Evolutionary conservation across 495 filamentous ascomycete species (phyloP), one percentile per base, ranked within the genome.

Genomic region (Aspergillus bertholletiae): DNA sequence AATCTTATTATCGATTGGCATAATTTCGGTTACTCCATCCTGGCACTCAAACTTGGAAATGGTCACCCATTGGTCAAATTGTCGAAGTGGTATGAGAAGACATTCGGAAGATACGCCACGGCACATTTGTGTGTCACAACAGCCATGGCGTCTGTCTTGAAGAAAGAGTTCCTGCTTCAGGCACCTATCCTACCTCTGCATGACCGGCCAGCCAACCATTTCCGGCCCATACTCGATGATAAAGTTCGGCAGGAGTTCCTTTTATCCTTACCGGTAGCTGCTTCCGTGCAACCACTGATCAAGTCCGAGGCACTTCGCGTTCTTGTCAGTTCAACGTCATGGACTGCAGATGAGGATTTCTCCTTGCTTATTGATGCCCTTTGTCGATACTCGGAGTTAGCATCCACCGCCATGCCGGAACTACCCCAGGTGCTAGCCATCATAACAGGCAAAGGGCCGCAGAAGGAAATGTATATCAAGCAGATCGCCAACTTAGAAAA

Each of bases 281-380:
- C 63, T 7, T 69, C 74, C n/a, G 69, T 84, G 34, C 78, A 82
- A n/a, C 63, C 75, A 1, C 62, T 73, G 37, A 73, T 97, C 12
- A 49, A 83, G 20, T 59, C 67, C 8, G 84, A 84, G 1, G 70
- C 70, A 4, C 81, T 78, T 35, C 82, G 73, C 41, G 77, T 97
- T 6, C 66, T 98, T 0, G 88, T 97, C 35, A 96, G 90, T 73
- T 89, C 89, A 32, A 98, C 94, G 0, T 95, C 89, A 22, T 98
- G 94, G 94, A 98, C 95, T 2, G 81, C 90, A 0, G 94, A 98
- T 67, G 94, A 98, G 71, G 94, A 98, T 71, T 97, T 98, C 64
- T 85, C 82, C 2, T 67, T 97, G 39, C 79, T 98, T 5, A 89
- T 98, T n/a, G 82, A 90, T 26, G 92, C 92, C 1, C 76, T 98